Conservation (phyloP, 306 rosid species). For the Vicia villosa region DNA sequence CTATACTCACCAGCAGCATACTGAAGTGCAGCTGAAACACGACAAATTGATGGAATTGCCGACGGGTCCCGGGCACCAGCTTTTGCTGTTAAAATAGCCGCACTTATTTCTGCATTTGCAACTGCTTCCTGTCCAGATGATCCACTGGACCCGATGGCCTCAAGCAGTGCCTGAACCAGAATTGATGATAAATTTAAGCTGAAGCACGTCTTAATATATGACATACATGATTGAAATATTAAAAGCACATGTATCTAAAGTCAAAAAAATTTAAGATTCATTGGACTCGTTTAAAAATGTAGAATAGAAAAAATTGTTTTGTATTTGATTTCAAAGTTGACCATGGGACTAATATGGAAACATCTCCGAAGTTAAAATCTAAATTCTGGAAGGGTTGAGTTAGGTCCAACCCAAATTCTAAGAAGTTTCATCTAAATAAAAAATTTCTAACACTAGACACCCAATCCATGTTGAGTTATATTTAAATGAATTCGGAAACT, state of each 20-base stretch:
- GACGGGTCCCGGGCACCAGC: conserved; percentile 99
- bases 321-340: neutral
- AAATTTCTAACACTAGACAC: neutral
- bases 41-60: conserved; percentile 95
- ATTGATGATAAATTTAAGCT: conserved; percentile 28
- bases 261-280: neutral
- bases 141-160: conserved; percentile 83
- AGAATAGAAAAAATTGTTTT: neutral
- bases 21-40: conserved; percentile 91
- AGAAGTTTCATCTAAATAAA: neutral
- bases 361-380: too few species aligned
- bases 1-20: conserved; percentile 89
- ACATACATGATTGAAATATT: conserved; percentile 21
- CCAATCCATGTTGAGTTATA: neutral
- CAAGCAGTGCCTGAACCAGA: conserved; percentile 79
- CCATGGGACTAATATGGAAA: too few species aligned
- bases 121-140: conserved; percentile 90
- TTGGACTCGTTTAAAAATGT: neutral
- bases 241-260: conserved; percentile 11
- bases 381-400: too few species aligned
- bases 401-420: too few species aligned
- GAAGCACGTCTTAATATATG: conserved; percentile 28
- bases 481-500: conserved; percentile 25
- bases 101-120: conserved; percentile 90
- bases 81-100: conserved; percentile 88